Conservation (phyloP, 2,329 filamentous ascomycete species). For the Juglanconis juglandina region DNA sequence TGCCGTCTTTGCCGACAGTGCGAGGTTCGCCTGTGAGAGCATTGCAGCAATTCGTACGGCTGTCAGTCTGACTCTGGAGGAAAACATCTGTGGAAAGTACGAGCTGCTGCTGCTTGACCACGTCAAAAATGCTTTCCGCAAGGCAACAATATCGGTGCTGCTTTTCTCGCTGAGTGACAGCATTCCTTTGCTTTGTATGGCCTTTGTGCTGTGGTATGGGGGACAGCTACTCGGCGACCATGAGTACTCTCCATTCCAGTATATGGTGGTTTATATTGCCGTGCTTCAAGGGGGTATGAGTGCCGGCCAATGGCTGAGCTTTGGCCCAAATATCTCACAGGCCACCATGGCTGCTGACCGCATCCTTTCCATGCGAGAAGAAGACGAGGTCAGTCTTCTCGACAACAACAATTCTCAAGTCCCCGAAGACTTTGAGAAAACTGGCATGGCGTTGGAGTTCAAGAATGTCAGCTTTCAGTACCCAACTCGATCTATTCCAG, state of each 20-base stretch:
- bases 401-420: slow-evolving; percentile 30
- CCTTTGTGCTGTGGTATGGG: slow-evolving; percentile 53
- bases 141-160: slow-evolving; percentile 30
- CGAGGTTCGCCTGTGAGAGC: slow-evolving; percentile 61
- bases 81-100: slow-evolving; percentile 45
- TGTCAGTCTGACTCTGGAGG: slow-evolving; percentile 57
- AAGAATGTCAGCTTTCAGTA: slow-evolving; percentile 12
- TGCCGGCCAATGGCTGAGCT: slow-evolving; percentile 31
- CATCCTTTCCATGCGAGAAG: slow-evolving; percentile 21
- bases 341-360: slow-evolving; percentile 29
- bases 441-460: slow-evolving; percentile 16
- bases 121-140: slow-evolving; percentile 28
- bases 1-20: slow-evolving; percentile 56
- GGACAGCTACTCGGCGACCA: slow-evolving; percentile 27
- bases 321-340: slow-evolving; percentile 31
- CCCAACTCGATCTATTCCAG: slow-evolving; percentile 3
- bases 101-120: slow-evolving; percentile 33
- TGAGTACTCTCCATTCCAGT: slow-evolving; percentile 31
- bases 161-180: slow-evolving; percentile 36
- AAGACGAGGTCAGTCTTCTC: not conserved
- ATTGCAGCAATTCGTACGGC: slow-evolving; percentile 62
- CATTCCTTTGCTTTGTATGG: slow-evolving; percentile 54
- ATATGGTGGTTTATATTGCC: slow-evolving; percentile 32
- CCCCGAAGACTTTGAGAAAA: slow-evolving; percentile 23
- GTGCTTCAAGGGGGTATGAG: slow-evolving; percentile 31